Evolutionary conservation across 495 filamentous ascomycete genomes (phyloP).

Genomic region (Hypomontagnella submonticulosa): DNA sequence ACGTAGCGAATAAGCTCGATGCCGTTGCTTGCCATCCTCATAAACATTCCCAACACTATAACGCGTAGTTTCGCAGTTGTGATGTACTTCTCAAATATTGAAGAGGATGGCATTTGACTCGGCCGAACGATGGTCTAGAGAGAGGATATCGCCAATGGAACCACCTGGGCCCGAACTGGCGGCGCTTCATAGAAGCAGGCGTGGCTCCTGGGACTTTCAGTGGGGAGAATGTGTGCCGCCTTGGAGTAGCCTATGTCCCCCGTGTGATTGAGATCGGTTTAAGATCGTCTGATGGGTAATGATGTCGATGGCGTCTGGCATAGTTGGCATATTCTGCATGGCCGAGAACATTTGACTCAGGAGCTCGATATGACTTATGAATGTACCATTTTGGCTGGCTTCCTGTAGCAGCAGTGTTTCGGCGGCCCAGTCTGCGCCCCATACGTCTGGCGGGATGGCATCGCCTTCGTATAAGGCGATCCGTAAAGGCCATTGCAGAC

Average conservation of each 20-base stretch:
- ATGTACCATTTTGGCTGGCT: constrained; percentile 39
- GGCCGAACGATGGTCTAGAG: constrained; percentile 3
- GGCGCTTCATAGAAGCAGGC: not conserved
- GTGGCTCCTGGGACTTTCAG: not conserved
- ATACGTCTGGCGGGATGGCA: constrained; percentile 60
- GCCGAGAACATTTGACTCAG: constrained; percentile 58
- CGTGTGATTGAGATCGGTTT: constrained; percentile 5
- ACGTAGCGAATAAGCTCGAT: not conserved
- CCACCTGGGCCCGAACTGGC: not conserved
- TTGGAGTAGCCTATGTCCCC: not conserved
- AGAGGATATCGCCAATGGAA: not conserved
- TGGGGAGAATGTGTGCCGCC: constrained; percentile 1
- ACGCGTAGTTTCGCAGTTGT: not conserved
- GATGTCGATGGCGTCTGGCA: constrained; percentile 32
- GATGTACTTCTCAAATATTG: constrained; percentile 1
- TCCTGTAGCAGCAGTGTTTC: constrained; percentile 51
- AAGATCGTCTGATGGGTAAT: constrained; percentile 33
- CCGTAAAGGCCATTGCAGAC: constrained; percentile 65
- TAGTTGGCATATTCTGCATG: constrained; percentile 49
- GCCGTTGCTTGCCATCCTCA: not conserved
- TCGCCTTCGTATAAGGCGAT: constrained; percentile 61
- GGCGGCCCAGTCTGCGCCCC: constrained; percentile 61
- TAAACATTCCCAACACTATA: not conserved
- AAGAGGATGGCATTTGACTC: constrained; percentile 1
- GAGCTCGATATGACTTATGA: constrained; percentile 60